phyloP scores from a whole-genome alignment of 768 basidiomycete species.

The Suillus bovinus region DNA sequence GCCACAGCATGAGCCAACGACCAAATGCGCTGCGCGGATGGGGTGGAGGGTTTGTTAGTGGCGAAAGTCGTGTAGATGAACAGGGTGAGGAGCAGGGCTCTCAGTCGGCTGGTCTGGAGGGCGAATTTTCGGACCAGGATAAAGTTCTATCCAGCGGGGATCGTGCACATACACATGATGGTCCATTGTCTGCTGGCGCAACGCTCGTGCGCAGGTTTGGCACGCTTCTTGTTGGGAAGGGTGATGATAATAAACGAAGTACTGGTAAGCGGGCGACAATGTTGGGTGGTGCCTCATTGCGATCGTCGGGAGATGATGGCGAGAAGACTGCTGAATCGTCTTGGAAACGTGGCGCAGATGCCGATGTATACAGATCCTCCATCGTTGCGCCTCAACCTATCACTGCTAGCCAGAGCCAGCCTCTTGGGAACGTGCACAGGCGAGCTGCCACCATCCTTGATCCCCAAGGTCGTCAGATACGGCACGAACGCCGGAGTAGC shows the following conservation, averaged over 20 bases:
- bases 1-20: slow-evolving; percentile 81
- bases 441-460: slow-evolving; percentile 80
- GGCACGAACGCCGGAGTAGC: slow-evolving; percentile 78
- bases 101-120: slow-evolving; percentile 67
- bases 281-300: slow-evolving; percentile 41
- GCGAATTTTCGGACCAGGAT: slow-evolving; percentile 49
- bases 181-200: slow-evolving; percentile 55
- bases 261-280: slow-evolving; percentile 52
- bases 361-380: slow-evolving; percentile 21
- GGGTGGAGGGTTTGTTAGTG: slow-evolving; percentile 59
- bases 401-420: slow-evolving; percentile 52
- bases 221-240: slow-evolving; percentile 56
- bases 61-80: slow-evolving; percentile 42
- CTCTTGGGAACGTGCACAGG: slow-evolving; percentile 60
- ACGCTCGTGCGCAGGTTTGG: slow-evolving; percentile 81
- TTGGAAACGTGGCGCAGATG: slow-evolving; percentile 16
- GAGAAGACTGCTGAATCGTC: slow-evolving; percentile 30
- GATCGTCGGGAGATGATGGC: slow-evolving; percentile 39
- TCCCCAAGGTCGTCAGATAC: slow-evolving; percentile 56
- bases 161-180: slow-evolving; percentile 19
- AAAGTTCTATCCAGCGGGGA: slow-evolving; percentile 25
- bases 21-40: slow-evolving; percentile 56
- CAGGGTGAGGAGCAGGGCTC: slow-evolving; percentile 45
- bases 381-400: slow-evolving; percentile 33
- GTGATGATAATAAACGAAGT: slow-evolving; percentile 43